These are phyloP conservation scores for Nidularia pulvinata DNA, from an alignment of 768 basidiomycete genomes.

Conservation along the genomic window DNA sequence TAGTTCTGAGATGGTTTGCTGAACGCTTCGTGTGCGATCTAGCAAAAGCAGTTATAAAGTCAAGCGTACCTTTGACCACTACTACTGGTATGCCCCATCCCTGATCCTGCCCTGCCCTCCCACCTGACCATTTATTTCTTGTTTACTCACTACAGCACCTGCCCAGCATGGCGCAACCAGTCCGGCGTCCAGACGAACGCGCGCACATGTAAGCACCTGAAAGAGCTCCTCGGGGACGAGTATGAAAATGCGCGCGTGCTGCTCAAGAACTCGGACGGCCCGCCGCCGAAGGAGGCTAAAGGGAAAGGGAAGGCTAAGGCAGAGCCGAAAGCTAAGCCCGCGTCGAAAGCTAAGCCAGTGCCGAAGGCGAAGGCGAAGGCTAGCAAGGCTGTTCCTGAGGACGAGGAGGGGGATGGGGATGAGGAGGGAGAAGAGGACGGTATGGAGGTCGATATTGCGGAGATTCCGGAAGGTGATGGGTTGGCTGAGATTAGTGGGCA, in stretches of 20 bases:
- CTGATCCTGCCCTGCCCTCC: background rate
- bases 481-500: constrained; percentile 36
- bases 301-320: constrained; percentile 7
- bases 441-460: too few relatives aligned
- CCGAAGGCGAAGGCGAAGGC: constrained; percentile 9
- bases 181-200: constrained; percentile 39
- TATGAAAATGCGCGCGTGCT: constrained; percentile 46
- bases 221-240: constrained; percentile 38
- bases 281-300: constrained; percentile 14
- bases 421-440: constrained; percentile 1
- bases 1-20: constrained; percentile 3
- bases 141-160: background rate
- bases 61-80: constrained; percentile 42
- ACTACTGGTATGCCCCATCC: constrained; percentile 20
- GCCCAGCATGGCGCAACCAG: constrained; percentile 10
- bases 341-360: constrained; percentile 9
- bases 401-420: too few relatives aligned
- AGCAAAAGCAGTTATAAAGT: constrained; percentile 42
- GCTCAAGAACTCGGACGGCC: constrained; percentile 37
- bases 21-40: background rate
- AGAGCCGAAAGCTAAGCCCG: constrained; percentile 10
- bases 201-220: constrained; percentile 48
- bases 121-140: background rate
- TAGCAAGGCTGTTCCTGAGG: constrained; percentile 8
- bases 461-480: constrained; percentile 21